Evolutionary conservation across 176 grass and related monocot genomes (phyloP), one percentile per base, ranked within the genome.

Genomic region (Eleusine indica): DNA sequence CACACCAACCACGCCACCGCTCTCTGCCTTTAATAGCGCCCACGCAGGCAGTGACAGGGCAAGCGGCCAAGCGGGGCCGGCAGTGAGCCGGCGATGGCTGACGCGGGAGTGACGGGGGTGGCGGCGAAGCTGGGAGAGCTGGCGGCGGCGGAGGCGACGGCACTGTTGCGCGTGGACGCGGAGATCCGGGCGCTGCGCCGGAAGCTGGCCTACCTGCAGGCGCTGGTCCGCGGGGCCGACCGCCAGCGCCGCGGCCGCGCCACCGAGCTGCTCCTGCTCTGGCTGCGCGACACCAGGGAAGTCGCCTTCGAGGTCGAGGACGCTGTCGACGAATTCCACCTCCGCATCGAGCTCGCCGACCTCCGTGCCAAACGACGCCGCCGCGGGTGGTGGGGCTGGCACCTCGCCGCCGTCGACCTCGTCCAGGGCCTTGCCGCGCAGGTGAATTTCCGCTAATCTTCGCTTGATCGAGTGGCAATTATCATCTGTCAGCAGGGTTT

Each of bases 281-380:
- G 86, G 86, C 58, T 84, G 58, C 86, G 81, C 5, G 86, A 88
- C 68, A 88, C 86, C 5, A 82, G 86, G 54, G 86, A 88, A 81
- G 81, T 88, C 3, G 86, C 86, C 18, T 88, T 88, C 75, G 75
- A 88, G 80, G 86, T 88, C 19, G 86, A 88, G 86, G 80, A 88
- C 74, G 86, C 86, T 46, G 80, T 88, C 80, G 86, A 84, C 48
- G 86, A 88, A 58, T 88, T 84, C 81, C 86, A 88, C 68, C 86
- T 88, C 58, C 80, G 80, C 73, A 73, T 87, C 16, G 86, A 87
- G 86, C 1, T 42, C 43, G 52, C 47, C 73, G 78, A 77, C n/a
- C 32, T 83, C 66, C 10, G 76, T 43, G 68, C 60, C 76, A 52
- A 76, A 17, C 58, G 65, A n/a, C 80, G 86, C 54, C 66, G 73